Evolutionary conservation across 768 basidiomycete genomes (phyloP).

Genomic region (Russula sp.): DNA sequence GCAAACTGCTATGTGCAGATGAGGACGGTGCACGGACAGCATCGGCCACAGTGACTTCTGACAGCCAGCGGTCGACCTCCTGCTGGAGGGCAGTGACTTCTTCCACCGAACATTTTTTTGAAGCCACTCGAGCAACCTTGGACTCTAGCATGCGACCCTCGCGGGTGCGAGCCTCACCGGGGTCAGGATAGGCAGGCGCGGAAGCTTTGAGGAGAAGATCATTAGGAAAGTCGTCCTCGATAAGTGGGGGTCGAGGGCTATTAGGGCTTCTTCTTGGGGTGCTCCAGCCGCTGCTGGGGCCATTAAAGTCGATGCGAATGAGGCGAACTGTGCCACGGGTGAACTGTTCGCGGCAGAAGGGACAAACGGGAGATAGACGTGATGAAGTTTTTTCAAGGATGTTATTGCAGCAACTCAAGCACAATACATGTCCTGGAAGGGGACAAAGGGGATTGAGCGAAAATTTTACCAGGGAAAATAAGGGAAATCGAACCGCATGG

Average conservation of each 20-base stretch:
- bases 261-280: constrained; percentile 52
- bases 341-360: constrained; percentile 78
- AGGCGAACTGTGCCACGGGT: constrained; percentile 57
- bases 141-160: constrained; percentile 65
- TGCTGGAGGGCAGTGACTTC: constrained; percentile 72
- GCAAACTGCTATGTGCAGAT: constrained; percentile 16
- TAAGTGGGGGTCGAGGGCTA: constrained; percentile 30
- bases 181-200: constrained; percentile 22
- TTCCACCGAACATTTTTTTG: constrained; percentile 83
- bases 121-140: constrained; percentile 70
- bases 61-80: constrained; percentile 73
- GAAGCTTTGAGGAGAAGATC: constrained; percentile 31
- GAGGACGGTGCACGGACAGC: constrained; percentile 43
- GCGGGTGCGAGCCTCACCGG: constrained; percentile 31
- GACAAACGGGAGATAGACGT: constrained; percentile 66
- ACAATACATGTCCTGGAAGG: constrained; percentile 67
- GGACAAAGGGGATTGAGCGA: constrained; percentile 17
- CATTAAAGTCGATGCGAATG: constrained; percentile 72
- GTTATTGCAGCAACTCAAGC: constrained; percentile 66
- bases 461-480: constrained; percentile 23
- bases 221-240: constrained; percentile 39
- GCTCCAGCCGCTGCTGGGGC: constrained; percentile 50
- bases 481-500: constrained; percentile 58
- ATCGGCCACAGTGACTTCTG: constrained; percentile 49
- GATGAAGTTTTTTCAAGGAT: constrained; percentile 76